These are phyloP conservation scores for Combretum micranthum DNA, from an alignment of 345 rosid species.

Conservation along the genomic window DNA sequence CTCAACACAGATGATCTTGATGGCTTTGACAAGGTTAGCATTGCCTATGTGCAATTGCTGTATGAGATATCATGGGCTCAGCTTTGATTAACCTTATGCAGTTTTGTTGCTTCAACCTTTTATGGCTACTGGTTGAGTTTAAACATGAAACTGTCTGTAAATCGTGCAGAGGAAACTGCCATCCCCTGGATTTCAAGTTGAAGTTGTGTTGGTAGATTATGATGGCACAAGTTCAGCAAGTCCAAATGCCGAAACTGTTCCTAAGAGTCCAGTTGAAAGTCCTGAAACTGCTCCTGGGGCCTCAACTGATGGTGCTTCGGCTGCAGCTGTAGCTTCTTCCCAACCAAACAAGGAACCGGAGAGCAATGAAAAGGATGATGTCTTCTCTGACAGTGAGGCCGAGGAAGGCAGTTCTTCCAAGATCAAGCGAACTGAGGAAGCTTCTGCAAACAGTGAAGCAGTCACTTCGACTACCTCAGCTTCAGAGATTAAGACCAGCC, in stretches of 20 bases:
- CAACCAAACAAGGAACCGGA: slow-evolving; percentile 16
- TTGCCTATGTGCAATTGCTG: neutral
- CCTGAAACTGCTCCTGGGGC: slow-evolving; percentile 19
- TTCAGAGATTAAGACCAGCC: slow-evolving; percentile 11
- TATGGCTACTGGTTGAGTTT: too few relatives aligned
- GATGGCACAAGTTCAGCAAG: slow-evolving; percentile 24
- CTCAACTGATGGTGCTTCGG: slow-evolving; percentile 15
- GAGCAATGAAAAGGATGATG: slow-evolving; percentile 51
- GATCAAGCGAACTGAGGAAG: slow-evolving; percentile 14
- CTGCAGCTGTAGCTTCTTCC: slow-evolving; percentile 9
- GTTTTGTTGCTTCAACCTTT: too few relatives aligned
- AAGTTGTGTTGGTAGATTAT: slow-evolving; percentile 63
- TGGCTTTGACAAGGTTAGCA: slow-evolving; percentile 83
- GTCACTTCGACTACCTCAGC: slow-evolving; percentile 7
- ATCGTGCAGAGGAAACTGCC: slow-evolving; percentile 70
- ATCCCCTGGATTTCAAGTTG: slow-evolving; percentile 83
- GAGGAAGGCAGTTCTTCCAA: slow-evolving; percentile 50
- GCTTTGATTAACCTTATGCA: too few relatives aligned
- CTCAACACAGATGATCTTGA: slow-evolving; percentile 65
- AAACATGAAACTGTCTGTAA: too few relatives aligned
- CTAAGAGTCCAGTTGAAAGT: neutral
- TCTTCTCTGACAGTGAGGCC: slow-evolving; percentile 74
- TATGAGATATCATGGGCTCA: too few relatives aligned
- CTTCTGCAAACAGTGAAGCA: slow-evolving; percentile 7
- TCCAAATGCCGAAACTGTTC: slow-evolving; percentile 14